These are phyloP conservation scores for Batrachochytrium dendrobatidis DNA, from an alignment of 371 early-diverging fungal species.

Conservation along the genomic window DNA sequence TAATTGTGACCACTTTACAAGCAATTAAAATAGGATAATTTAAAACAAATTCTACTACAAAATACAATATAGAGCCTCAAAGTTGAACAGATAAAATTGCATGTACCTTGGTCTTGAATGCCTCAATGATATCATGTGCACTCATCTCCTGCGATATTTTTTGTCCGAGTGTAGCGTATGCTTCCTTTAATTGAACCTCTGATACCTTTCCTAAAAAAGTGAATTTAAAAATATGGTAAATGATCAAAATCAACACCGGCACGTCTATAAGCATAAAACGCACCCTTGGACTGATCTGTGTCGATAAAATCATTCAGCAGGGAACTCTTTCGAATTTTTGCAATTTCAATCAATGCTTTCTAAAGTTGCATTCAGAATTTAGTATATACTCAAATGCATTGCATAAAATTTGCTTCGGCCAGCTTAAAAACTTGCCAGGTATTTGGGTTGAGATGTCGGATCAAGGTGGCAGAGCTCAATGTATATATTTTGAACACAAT, in stretches of 20 bases:
- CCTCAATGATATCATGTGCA: background rate
- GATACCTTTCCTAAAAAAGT: background rate
- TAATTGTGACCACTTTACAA: no score
- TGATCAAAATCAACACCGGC: no score
- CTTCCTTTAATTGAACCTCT: background rate
- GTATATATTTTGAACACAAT: background rate
- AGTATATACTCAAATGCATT: background rate
- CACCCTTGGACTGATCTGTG: slow-evolving; percentile 1
- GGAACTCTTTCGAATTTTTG: background rate
- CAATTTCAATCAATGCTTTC: background rate
- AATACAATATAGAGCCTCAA: background rate
- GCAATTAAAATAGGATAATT: no score
- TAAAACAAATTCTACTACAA: background rate
- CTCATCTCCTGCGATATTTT: background rate
- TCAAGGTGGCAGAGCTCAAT: background rate
- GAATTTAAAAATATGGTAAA: no score
- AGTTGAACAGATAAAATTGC: background rate
- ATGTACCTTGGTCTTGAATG: background rate
- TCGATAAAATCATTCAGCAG: background rate
- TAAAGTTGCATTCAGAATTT: background rate
- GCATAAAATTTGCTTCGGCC: background rate
- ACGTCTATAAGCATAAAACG: no score
- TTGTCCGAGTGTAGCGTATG: background rate
- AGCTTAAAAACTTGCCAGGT: background rate
- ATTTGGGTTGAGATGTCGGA: background rate